These are phyloP conservation scores for Metschnikowia borealis DNA, from an alignment of 805 yeast genomes.

Conservation along the genomic window DNA sequence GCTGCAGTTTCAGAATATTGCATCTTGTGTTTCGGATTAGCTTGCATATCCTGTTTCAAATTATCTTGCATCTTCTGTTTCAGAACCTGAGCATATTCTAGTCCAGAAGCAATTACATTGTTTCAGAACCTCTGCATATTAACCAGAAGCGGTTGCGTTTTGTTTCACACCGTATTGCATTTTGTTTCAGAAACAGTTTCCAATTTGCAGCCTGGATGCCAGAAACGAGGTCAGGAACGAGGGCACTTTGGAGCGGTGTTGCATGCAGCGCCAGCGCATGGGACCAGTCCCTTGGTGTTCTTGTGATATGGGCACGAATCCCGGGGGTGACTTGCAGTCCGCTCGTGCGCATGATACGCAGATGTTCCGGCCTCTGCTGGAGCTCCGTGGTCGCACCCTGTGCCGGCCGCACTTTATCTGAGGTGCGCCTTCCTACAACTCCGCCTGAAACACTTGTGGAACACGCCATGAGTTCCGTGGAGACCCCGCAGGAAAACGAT, in stretches of 20 bases:
- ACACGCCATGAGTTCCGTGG: conserved; percentile 2
- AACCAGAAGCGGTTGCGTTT: too few relatives aligned
- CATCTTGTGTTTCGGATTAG: too few relatives aligned
- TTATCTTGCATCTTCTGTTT: too few relatives aligned
- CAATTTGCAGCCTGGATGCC: too few relatives aligned
- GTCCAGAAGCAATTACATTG: too few relatives aligned
- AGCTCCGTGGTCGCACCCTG: conserved; percentile 3
- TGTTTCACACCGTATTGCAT: too few relatives aligned
- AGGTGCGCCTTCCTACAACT: conserved; percentile 1
- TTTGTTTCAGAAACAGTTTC: neutral
- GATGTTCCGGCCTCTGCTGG: neutral
- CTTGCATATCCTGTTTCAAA: too few relatives aligned
- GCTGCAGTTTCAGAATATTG: too few relatives aligned
- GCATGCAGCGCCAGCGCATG: neutral
- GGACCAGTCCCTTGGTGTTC: neutral
- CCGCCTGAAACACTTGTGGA: conserved; percentile 2
- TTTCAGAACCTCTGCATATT: too few relatives aligned
- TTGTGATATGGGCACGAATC: neutral
- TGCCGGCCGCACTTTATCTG: conserved; percentile 4
- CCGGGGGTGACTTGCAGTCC: neutral
- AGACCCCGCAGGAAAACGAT: neutral
- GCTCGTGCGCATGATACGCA: neutral
- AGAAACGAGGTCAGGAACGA: neutral
- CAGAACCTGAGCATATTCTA: too few relatives aligned
- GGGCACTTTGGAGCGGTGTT: neutral